phyloP scores from a whole-genome alignment of 495 filamentous ascomycete species.

The Trypethelium eluteriae region DNA sequence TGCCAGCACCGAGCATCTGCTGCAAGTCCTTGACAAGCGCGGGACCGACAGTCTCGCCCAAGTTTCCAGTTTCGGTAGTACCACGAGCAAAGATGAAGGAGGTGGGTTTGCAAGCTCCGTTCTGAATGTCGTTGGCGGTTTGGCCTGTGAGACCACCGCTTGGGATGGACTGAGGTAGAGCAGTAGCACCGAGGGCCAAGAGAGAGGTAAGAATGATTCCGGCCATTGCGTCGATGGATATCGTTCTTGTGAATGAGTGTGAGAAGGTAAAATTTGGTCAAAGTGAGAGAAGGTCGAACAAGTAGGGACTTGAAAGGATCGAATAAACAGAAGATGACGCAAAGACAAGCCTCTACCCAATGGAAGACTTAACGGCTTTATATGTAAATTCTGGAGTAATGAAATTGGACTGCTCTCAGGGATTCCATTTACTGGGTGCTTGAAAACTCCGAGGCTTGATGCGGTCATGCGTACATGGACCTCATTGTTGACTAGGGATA shows the following conservation, averaged over 20 bases:
- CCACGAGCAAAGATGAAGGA: constrained; percentile 38
- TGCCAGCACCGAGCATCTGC: constrained; percentile 19
- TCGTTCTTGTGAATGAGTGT: background rate
- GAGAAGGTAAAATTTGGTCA: background rate
- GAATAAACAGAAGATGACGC: background rate
- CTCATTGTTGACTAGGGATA: background rate
- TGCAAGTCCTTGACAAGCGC: constrained; percentile 28
- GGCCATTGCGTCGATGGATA: background rate
- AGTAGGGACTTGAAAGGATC: background rate
- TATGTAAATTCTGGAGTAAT: background rate
- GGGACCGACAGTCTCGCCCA: constrained; percentile 32
- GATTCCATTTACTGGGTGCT: background rate
- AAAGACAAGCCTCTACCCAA: too few relatives aligned
- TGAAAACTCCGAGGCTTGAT: background rate
- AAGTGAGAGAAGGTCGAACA: background rate
- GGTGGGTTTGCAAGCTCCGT: constrained; percentile 26
- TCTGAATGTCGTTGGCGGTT: constrained; percentile 19
- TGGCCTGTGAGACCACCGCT: background rate
- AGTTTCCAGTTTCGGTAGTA: constrained; percentile 33
- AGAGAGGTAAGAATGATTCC: background rate
- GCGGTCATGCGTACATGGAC: constrained; percentile 2
- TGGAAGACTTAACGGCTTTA: background rate
- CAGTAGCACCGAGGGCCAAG: constrained; percentile 2
- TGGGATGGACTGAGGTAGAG: background rate
- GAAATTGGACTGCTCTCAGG: background rate